Evolutionary conservation across 2,329 filamentous ascomycete species (phyloP).

Genomic region (Cryphonectria parasitica): DNA sequence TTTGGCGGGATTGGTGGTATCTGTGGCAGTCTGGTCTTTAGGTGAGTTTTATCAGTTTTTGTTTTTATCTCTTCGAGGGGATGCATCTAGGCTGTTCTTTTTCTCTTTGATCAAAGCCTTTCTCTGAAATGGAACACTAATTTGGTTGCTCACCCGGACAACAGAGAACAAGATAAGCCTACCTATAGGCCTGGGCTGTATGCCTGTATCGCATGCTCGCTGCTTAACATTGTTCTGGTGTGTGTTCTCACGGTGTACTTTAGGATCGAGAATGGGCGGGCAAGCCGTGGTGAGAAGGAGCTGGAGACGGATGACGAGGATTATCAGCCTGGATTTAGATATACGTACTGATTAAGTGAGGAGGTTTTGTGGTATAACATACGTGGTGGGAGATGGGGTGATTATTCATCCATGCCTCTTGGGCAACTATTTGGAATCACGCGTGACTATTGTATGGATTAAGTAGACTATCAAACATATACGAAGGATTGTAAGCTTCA

Average conservation of each 20-base stretch:
- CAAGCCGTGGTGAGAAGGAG: conserved; percentile 56
- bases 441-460: no score
- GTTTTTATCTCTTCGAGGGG: no score
- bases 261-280: conserved; percentile 50
- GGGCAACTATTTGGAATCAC: no score
- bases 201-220: conserved; percentile 55
- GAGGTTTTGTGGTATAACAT: no score
- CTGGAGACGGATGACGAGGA: conserved; percentile 52
- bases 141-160: not conserved
- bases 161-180: conserved; percentile 51
- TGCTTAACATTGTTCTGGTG: conserved; percentile 53
- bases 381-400: no score
- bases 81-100: no score
- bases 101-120: no score
- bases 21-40: conserved; percentile 72
- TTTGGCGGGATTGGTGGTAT: conserved; percentile 81
- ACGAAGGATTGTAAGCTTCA: no score
- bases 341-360: conserved; percentile 40
- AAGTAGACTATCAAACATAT: no score
- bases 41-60: conserved; percentile 41
- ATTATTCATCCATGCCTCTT: no score
- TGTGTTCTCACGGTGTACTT: conserved; percentile 46
- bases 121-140: not conserved
- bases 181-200: conserved; percentile 60
- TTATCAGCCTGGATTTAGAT: conserved; percentile 46